A percentile compares a stretch with the other conserved stretches of the same genome.
phyloP scores from a whole-genome alignment of 805 yeast species.

The Komagataella populi region DNA sequence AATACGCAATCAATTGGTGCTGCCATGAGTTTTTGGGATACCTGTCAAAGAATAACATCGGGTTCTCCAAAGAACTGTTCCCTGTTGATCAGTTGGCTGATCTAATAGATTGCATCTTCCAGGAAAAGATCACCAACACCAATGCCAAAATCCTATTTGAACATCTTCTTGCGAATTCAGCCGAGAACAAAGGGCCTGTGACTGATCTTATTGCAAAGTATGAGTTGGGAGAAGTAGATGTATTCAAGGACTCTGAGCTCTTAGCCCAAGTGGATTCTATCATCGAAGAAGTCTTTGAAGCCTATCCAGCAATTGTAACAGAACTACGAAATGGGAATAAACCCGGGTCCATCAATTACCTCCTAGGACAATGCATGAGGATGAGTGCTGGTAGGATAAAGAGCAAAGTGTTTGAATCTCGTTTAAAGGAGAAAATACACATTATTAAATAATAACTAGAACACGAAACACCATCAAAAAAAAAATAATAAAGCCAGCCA shows the following conservation, averaged over 20 bases:
- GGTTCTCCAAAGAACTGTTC: slow-evolving; percentile 17
- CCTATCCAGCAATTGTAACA: slow-evolving; percentile 39
- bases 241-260: slow-evolving; percentile 5
- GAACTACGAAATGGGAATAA: slow-evolving; percentile 46
- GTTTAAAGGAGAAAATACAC: slow-evolving; percentile 7
- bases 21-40: slow-evolving; percentile 71
- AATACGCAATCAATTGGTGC: slow-evolving; percentile 60
- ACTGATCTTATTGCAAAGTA: slow-evolving; percentile 39
- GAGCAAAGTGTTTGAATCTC: slow-evolving; percentile 12
- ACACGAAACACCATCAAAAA: slow-evolving; percentile 3
- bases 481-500: slow-evolving; percentile 1
- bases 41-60: slow-evolving; percentile 34
- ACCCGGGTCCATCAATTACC: slow-evolving; percentile 50
- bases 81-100: slow-evolving; percentile 35
- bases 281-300: slow-evolving; percentile 20
- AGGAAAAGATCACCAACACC: slow-evolving; percentile 39
- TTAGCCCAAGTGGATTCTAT: slow-evolving; percentile 8
- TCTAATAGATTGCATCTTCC: slow-evolving; percentile 35
- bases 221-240: slow-evolving; percentile 25
- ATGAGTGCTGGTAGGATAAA: slow-evolving; percentile 51
- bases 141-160: slow-evolving; percentile 55
- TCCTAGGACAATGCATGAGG: slow-evolving; percentile 81
- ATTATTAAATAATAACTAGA: neutral
- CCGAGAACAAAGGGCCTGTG: slow-evolving; percentile 16
- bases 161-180: slow-evolving; percentile 41